Evolutionary conservation across 768 basidiomycete species (phyloP), one percentile per base, ranked within the genome.

Genomic region (Calocybe indica): DNA sequence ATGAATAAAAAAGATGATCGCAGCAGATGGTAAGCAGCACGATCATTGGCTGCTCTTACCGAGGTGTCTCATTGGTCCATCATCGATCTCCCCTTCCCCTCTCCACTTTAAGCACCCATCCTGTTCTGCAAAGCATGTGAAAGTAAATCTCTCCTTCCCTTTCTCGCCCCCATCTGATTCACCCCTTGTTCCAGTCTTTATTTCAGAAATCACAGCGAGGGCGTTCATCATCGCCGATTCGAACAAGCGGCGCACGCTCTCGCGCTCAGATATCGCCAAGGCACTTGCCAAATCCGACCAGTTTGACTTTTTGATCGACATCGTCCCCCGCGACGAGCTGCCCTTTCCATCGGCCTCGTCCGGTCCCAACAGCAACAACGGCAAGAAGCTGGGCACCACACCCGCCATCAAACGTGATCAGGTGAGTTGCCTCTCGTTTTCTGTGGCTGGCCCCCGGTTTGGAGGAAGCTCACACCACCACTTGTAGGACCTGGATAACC

Each of bases 71-170:
- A 52, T 45, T 35, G 46, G 42, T 45, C 39, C 43, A 48, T 45
- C 30, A 30, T 50, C 28, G 43, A n/a, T 52, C 45, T 40, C 39
- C 50, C 42, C 46, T 22, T 22, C 22, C 22, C 22, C 22, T 22
- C 22, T 43, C 42, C 31, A n/a, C 31, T 43, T 33, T 43, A 13
- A 87, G 95, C 92, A 7, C 95, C 95, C 5, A 88, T 98, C 49
- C 70, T 98, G 35, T 95, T 97, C 66, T 93, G 92, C 71, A 97
- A 97, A 68, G 95, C 95, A 46, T 98, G 95, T 68, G 95, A 98
- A 77, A 88, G 95, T 97, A 57, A 59, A 92, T 81, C 36, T 37
- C 10, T 31, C 13, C 49, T 12, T 22, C 32, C 14, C 43, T 31
- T 8, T 37, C 34, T 38, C 32, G 22, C 15, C 37, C 31, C 31